These are phyloP conservation scores for Novymonas esmeraldas DNA, from an alignment of 208 protist species.

Conservation along the genomic window DNA sequence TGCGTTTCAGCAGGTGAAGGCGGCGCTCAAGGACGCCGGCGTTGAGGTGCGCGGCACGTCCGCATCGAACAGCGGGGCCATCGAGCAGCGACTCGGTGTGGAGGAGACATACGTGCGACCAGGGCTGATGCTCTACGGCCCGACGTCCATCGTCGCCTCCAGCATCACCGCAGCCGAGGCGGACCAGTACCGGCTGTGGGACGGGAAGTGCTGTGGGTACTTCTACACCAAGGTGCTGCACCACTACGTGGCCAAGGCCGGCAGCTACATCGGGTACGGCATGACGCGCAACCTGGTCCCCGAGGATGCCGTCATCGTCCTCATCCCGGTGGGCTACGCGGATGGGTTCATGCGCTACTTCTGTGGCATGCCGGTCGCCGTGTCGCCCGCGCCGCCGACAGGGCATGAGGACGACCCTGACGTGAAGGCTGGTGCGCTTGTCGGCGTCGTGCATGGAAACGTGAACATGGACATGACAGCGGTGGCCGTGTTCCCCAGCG, in stretches of 20 bases:
- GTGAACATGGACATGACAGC: conserved; percentile 60
- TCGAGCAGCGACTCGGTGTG: conserved; percentile 46
- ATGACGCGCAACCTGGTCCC: conserved; percentile 36
- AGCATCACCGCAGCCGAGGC: conserved; percentile 31
- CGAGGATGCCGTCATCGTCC: conserved; percentile 44
- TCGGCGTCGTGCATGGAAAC: conserved; percentile 47
- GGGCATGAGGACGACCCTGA: conserved; percentile 19
- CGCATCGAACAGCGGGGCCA: conserved; percentile 50
- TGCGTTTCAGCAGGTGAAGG: conserved; percentile 42
- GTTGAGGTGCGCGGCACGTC: conserved; percentile 62
- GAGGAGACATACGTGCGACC: conserved; percentile 56
- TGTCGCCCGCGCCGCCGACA: conserved; percentile 33
- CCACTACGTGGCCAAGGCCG: conserved; percentile 42
- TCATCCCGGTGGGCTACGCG: conserved; percentile 56
- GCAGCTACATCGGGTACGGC: conserved; percentile 56
- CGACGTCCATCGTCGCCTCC: conserved; percentile 33
- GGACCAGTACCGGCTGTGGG: conserved; percentile 37
- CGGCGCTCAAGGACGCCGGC: conserved; percentile 33
- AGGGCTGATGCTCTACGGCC: conserved; percentile 58
- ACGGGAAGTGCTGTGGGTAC: conserved; percentile 39
- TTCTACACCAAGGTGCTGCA: conserved; percentile 57
- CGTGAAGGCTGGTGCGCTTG: conserved; percentile 17
- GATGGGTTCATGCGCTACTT: conserved; percentile 63
- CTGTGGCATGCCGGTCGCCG: conserved; percentile 37
- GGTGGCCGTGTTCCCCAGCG: conserved; percentile 37